phyloP scores from a whole-genome alignment of 352 stramenopile species.

The Proteromonas lacertae region DNA sequence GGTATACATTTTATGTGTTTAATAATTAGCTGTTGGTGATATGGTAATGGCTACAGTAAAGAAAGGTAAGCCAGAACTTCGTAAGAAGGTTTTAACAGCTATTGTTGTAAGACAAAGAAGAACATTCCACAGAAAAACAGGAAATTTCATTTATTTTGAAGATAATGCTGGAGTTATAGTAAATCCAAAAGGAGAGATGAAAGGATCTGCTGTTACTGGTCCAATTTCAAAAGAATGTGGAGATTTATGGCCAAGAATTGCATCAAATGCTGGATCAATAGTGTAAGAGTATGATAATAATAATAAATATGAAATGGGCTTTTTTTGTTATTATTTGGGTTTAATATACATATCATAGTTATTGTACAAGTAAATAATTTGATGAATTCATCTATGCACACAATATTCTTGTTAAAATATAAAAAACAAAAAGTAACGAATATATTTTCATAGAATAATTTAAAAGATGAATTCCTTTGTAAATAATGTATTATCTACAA shows the following conservation, averaged over 20 bases:
- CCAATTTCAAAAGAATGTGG: constrained; percentile 98
- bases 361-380: too few relatives aligned
- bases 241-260: constrained; percentile 98
- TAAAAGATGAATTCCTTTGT: too few relatives aligned
- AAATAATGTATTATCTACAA: too few relatives aligned
- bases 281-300: too few relatives aligned
- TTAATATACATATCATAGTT: too few relatives aligned
- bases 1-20: constrained; percentile 14
- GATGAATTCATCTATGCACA: too few relatives aligned
- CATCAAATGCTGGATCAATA: constrained; percentile 93
- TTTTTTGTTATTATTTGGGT: too few relatives aligned
- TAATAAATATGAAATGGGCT: too few relatives aligned
- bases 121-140: constrained; percentile 91
- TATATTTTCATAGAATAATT: too few relatives aligned
- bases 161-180: constrained; percentile 99
- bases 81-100: constrained; percentile 99
- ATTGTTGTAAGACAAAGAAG: constrained; percentile 99
- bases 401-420: too few relatives aligned
- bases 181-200: constrained; percentile 99
- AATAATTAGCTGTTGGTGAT: constrained; percentile 41
- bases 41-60: constrained; percentile 99
- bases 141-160: constrained; percentile 99
- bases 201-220: constrained; percentile 92
- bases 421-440: too few relatives aligned
- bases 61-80: constrained; percentile 99